A percentile compares a stretch with the other conserved stretches of the same genome.
Evolutionary conservation across 805 yeast genomes (phyloP).

Genomic region (Hanseniaspora taiwanica): DNA sequence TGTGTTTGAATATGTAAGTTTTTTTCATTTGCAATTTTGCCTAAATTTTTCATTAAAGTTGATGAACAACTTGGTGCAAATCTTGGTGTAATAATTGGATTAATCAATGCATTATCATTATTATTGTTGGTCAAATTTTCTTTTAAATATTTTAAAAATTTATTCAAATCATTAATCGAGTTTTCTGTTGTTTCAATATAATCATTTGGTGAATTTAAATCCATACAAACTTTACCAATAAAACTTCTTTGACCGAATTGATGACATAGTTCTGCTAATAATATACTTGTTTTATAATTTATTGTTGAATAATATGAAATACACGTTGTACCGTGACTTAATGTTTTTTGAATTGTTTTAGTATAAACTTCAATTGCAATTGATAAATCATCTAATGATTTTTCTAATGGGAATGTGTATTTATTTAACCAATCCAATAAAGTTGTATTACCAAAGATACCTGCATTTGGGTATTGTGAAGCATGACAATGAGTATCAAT

Average conservation of each 20-base stretch:
- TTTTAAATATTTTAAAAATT: conserved; percentile 27
- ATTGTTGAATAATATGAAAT: conserved; percentile 88
- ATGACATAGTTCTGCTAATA: conserved; percentile 61
- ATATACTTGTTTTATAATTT: conserved; percentile 60
- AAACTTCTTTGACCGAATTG: conserved; percentile 71
- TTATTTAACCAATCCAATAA: conserved; percentile 78
- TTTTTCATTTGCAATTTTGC: conserved; percentile 6
- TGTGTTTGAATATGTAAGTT: conserved; percentile 77
- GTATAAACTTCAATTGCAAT: conserved; percentile 52
- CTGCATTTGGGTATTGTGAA: conserved; percentile 69
- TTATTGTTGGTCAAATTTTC: conserved; percentile 39
- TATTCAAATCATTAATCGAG: conserved; percentile 38
- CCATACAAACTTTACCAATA: conserved; percentile 92
- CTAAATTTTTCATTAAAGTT: conserved; percentile 20
- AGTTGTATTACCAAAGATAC: conserved; percentile 76
- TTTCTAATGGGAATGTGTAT: conserved; percentile 84
- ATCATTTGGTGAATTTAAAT: conserved; percentile 62
- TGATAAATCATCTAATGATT: conserved; percentile 40
- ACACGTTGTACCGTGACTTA: conserved; percentile 77
- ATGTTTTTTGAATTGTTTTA: conserved; percentile 54
- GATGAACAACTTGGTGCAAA: conserved; percentile 83
- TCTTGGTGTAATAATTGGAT: conserved; percentile 81
- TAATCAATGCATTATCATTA: too few relatives aligned
- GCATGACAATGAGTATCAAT: conserved; percentile 79
- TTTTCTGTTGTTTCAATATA: conserved; percentile 43